A percentile compares a stretch with the other conserved stretches of the same genome.
Conservation (phyloP, 305 asterid genomes). For the Fraxinus xanthoxyloides region DNA sequence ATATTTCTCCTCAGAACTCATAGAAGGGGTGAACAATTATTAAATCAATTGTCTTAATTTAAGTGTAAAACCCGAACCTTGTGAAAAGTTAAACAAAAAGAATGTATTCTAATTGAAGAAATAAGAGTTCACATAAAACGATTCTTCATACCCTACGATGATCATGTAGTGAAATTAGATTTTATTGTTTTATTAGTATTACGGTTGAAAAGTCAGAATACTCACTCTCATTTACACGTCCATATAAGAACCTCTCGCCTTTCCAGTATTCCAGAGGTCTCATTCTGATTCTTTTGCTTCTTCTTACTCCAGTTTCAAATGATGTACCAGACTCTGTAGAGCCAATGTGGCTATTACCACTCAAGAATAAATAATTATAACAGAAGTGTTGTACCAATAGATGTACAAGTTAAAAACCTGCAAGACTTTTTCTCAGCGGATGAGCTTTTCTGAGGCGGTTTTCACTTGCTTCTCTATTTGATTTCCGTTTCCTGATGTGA, state of each 20-base stretch:
- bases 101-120: not conserved
- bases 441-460: constrained; percentile 51
- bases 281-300: constrained; percentile 78
- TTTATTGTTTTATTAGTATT: not conserved
- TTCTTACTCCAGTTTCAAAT: constrained; percentile 69
- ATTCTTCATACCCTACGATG: not conserved
- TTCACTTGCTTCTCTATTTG: constrained; percentile 33
- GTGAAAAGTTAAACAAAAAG: not conserved
- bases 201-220: constrained; percentile 20
- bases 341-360: constrained; percentile 26
- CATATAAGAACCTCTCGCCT: constrained; percentile 82
- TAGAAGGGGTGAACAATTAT: not conserved
- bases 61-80: not conserved
- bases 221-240: constrained; percentile 69
- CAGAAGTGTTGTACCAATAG: not conserved
- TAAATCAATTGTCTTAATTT: not conserved
- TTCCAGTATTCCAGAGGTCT: constrained; percentile 92
- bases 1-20: not conserved
- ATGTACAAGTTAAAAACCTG: constrained; percentile 55
- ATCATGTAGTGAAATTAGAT: not conserved
- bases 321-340: constrained; percentile 73
- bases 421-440: constrained; percentile 68
- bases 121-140: not conserved
- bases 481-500: constrained; percentile 30
- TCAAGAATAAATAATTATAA: constrained; percentile 8